phyloP scores from a whole-genome alignment of 2,329 filamentous ascomycete genomes.

The Aspergillus texensis region DNA sequence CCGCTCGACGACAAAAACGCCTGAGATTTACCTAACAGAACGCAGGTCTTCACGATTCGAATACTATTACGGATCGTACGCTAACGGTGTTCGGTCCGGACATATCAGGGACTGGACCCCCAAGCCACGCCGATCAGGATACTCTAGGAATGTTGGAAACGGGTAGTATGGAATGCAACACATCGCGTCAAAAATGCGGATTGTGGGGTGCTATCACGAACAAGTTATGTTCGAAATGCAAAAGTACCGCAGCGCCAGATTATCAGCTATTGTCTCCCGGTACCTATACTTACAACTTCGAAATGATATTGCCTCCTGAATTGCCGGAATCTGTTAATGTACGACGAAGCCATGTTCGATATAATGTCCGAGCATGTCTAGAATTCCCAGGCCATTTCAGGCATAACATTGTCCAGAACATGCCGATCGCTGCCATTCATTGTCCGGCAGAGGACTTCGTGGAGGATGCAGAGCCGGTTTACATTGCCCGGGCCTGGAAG shows the following conservation, averaged over 20 bases:
- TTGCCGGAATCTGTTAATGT: constrained; percentile 18
- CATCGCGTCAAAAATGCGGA: constrained; percentile 6
- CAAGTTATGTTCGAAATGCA: background rate
- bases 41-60: constrained; percentile 14
- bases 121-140: background rate
- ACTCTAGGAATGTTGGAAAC: background rate
- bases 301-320: constrained; percentile 18
- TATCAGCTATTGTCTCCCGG: constrained; percentile 11
- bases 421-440: constrained; percentile 14
- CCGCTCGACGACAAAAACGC: background rate
- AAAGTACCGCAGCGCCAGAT: background rate
- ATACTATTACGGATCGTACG: constrained; percentile 11
- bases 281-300: constrained; percentile 16
- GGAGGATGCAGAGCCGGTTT: constrained; percentile 18
- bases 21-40: background rate
- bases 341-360: constrained; percentile 15
- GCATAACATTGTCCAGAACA: constrained; percentile 5
- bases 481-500: constrained; percentile 11
- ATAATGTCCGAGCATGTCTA: constrained; percentile 16
- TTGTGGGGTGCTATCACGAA: constrained; percentile 9
- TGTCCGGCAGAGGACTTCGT: constrained; percentile 18
- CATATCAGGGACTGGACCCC: background rate
- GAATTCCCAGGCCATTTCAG: constrained; percentile 9
- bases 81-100: constrained; percentile 13
- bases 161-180: background rate